phyloP scores from a whole-genome alignment of 495 filamentous ascomycete species.

The Penicillium samsonianum region DNA sequence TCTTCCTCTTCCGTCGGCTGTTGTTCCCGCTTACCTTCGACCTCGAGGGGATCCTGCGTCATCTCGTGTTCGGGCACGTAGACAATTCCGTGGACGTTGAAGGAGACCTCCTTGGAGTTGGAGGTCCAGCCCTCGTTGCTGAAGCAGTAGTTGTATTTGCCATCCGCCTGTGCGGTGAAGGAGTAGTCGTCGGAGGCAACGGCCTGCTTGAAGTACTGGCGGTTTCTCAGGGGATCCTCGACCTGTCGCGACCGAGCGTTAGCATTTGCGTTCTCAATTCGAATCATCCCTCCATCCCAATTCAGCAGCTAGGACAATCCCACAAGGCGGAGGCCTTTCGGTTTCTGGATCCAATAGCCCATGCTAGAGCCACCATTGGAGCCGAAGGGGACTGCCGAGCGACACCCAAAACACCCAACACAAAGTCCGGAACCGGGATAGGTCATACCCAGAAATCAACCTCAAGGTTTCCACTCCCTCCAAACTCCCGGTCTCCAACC shows the following conservation, averaged over 20 bases:
- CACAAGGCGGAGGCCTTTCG: neutral
- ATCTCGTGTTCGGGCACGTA: conserved; percentile 90
- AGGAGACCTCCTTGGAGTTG: conserved; percentile 92
- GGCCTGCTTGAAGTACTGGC: conserved; percentile 74
- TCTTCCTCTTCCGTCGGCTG: too few relatives aligned
- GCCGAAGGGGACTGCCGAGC: neutral
- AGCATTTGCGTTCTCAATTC: conserved; percentile 11
- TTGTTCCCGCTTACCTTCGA: conserved; percentile 62
- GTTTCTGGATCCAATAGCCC: neutral
- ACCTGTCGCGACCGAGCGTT: conserved; percentile 53
- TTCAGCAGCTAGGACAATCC: neutral
- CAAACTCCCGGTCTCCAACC: conserved; percentile 95
- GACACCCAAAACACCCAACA: neutral
- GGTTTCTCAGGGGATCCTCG: conserved; percentile 71
- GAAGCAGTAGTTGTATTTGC: conserved; percentile 95
- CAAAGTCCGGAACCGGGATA: neutral
- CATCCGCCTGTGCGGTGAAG: conserved; percentile 82
- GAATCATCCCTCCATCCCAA: neutral
- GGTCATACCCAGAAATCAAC: conserved; percentile 93
- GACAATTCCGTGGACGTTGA: conserved; percentile 98
- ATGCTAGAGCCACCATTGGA: neutral
- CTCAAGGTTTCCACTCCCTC: conserved; percentile 89
- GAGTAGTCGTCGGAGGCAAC: conserved; percentile 90
- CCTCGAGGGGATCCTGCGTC: conserved; percentile 83
- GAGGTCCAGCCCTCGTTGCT: conserved; percentile 96